phyloP scores from a whole-genome alignment of 306 rosid genomes.

The Ziziphus jujuba region DNA sequence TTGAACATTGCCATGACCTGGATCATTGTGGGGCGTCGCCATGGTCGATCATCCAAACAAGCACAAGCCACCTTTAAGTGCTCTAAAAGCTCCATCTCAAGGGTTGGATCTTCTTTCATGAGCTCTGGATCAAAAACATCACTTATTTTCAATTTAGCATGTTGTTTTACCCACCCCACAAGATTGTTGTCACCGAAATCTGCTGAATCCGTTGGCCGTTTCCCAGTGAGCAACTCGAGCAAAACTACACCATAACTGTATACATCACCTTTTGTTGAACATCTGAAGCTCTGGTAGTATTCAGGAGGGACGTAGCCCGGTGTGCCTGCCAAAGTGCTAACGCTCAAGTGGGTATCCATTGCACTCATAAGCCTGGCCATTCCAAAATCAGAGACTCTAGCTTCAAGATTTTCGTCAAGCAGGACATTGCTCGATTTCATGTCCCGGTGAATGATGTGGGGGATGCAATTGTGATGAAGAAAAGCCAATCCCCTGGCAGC shows the following conservation, averaged over 20 bases:
- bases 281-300: constrained; percentile 93
- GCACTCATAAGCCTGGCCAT: constrained; percentile 98
- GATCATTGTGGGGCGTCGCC: constrained; percentile 87
- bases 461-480: constrained; percentile 88
- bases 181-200: constrained; percentile 98
- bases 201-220: constrained; percentile 77
- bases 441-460: constrained; percentile 94
- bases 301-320: constrained; percentile 99
- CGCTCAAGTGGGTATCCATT: constrained; percentile 96
- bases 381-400: constrained; percentile 96
- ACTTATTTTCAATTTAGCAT: constrained; percentile 67
- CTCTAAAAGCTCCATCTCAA: constrained; percentile 81
- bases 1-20: constrained; percentile 91
- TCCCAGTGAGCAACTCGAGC: constrained; percentile 88
- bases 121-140: constrained; percentile 85
- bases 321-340: constrained; percentile 93
- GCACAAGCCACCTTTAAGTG: constrained; percentile 83
- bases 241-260: constrained; percentile 93
- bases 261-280: constrained; percentile 89
- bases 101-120: constrained; percentile 75
- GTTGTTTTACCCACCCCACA: constrained; percentile 98
- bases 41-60: constrained; percentile 82
- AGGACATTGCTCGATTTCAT: constrained; percentile 98
- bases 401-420: constrained; percentile 83
- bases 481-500: constrained; percentile 92